Percentiles rank a stretch among this genome's conserved stretches.
These are phyloP conservation scores for Oligophagozyma castellii DNA, from an alignment of 1,139 yeast species.

Conservation along the genomic window DNA sequence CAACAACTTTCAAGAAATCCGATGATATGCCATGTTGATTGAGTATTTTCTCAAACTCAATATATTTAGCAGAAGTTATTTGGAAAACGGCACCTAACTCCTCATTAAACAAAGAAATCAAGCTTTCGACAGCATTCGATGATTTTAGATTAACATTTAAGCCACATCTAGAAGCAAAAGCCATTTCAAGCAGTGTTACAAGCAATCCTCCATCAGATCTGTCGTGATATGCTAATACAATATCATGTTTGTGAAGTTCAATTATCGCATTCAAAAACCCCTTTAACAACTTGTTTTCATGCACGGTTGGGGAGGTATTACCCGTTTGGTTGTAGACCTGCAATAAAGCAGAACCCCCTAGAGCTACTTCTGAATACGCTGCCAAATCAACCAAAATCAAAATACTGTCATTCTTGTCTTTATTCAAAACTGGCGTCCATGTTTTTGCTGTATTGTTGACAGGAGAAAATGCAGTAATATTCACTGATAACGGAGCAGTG, in stretches of 20 bases:
- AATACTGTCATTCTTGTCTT: conserved; percentile 37
- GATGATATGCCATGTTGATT: conserved; percentile 43
- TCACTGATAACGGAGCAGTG: conserved; percentile 86
- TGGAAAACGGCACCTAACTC: conserved; percentile 97
- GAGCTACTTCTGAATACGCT: conserved; percentile 34
- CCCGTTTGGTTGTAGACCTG: conserved; percentile 90
- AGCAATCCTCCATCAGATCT: conserved; percentile 94
- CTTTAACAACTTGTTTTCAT: conserved; percentile 48
- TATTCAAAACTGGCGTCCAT: conserved; percentile 82
- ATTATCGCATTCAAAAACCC: conserved; percentile 57
- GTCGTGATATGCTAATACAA: conserved; percentile 87
- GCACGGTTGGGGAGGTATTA: conserved; percentile 70
- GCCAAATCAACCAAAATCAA: conserved; percentile 77
- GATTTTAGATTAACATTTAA: conserved; percentile 32
- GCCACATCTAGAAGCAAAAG: conserved; percentile 91
- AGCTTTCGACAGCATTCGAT: conserved; percentile 24
- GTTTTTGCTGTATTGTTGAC: conserved; percentile 76
- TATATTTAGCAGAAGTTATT: conserved; percentile 40
- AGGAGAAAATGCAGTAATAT: conserved; percentile 83
- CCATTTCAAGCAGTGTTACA: conserved; percentile 84
- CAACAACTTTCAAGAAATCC: conserved; percentile 47
- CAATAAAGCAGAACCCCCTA: conserved; percentile 92
- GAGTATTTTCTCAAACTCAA: conserved; percentile 42
- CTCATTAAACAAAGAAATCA: conserved; percentile 68
- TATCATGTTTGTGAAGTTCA: conserved; percentile 48